Base-by-base conservation (phyloP, 2,329 filamentous ascomycete genomes). In the Colletotrichum incanum region DNA sequence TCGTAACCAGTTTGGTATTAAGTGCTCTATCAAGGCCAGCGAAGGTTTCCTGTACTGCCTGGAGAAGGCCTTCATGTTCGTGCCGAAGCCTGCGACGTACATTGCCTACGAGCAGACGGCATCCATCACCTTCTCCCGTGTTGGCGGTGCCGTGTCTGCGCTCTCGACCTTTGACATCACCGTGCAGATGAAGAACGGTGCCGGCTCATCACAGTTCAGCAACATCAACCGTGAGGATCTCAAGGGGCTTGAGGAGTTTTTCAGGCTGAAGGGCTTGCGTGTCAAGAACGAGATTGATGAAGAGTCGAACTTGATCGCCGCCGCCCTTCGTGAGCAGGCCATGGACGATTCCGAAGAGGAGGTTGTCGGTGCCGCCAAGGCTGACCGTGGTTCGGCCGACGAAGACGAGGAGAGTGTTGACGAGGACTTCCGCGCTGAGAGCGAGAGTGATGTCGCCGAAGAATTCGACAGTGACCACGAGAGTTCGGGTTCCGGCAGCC, bases 11-110 rank as follows among this genome's bases (percentile, higher is more conserved):
- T 94, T 92, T 76, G 96, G 96, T 71, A 97, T 99, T 84, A 99
- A 99, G 85, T 99, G 96, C 84, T 97, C 95, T n/a, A 98, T 99
- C 90, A 99, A 99, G 85, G 97, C 97, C 65, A 98, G 97, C 82
- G 96, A 99, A 85, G 96, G 97, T 73, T 95, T 98, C 80, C 87
- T 99, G 62, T 99, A 97, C 89, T 98, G 95, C 81, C 86, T 99
- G 76, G 96, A 99, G 84, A 98, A 98, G 85, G 96, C 95, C 9
- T 97, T 99, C 83, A 97, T 99, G 90, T 99, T 99, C 82, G 96
- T 99, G 20, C 96, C 96, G 41, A 99, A 99, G 85, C 96, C 96
- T 1, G 95, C 96, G 20, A 98, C 96, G 1, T 99, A 98, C 84
- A 96, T 99, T 73, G 93, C 94, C 73, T 97, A 98, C 84, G 96